phyloP scores from a whole-genome alignment of 345 rosid species.

The Physaria fendleri region DNA sequence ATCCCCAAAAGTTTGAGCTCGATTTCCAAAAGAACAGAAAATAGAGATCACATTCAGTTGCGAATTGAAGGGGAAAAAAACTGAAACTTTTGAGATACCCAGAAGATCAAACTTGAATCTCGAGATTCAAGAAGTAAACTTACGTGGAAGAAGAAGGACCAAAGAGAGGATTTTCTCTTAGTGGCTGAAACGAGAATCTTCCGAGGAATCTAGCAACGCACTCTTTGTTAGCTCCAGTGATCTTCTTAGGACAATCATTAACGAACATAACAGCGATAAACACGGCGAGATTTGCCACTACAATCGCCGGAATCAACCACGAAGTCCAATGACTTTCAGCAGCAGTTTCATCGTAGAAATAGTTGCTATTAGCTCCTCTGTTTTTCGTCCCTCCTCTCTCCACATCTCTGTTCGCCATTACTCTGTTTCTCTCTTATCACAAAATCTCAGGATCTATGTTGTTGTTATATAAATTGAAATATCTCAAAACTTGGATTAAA shows the following conservation, averaged over 20 bases:
- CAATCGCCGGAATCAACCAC: slow-evolving; percentile 81
- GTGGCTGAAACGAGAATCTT: slow-evolving; percentile 79
- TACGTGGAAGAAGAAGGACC: slow-evolving; percentile 90
- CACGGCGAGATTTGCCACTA: slow-evolving; percentile 62
- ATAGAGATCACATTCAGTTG: not conserved
- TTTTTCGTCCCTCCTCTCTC: slow-evolving; percentile 48
- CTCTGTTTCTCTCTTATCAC: not conserved
- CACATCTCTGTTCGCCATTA: slow-evolving; percentile 57
- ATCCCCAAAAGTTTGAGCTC: not conserved
- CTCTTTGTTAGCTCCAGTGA: slow-evolving; percentile 29
- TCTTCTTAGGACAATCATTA: slow-evolving; percentile 78
- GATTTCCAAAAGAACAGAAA: not conserved
- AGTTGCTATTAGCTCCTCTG: slow-evolving; percentile 12
- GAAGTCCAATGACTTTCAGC: slow-evolving; percentile 64
- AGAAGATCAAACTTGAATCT: not conserved
- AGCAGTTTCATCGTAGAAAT: slow-evolving; percentile 39
- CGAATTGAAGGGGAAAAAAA: not conserved
- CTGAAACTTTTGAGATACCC: slow-evolving; percentile 1
- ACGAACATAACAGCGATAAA: slow-evolving; percentile 70
- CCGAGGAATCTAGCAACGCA: slow-evolving; percentile 78
- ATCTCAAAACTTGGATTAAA: slow-evolving; percentile 16
- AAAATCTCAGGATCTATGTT: slow-evolving; percentile 8
- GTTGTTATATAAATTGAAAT: slow-evolving; percentile 1
- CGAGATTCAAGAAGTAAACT: slow-evolving; percentile 15
- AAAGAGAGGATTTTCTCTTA: slow-evolving; percentile 82